Base-by-base conservation (phyloP, 1,139 yeast species). In the Eremothecium coryli region DNA sequence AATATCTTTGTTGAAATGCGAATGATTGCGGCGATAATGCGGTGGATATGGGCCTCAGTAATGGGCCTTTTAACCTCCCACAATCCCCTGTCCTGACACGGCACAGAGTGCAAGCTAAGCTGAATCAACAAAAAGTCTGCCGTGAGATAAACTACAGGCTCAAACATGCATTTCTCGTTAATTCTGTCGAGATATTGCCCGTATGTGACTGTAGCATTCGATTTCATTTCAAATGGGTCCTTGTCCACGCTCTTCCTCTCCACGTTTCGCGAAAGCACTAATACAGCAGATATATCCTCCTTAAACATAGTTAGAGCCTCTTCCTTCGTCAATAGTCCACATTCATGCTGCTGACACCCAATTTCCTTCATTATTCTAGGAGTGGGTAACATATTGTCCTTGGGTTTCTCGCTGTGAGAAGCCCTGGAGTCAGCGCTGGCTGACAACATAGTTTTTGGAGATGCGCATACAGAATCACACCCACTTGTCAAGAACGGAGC, bases 1-100 rank as follows among this genome's bases (percentile, higher is more conserved):
- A 70, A 46, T 3, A 64, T 54, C 46, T 73, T 73, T 24, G 72
- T 62, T 4, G 76, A 68, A 1, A 73, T 50, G 11, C 78, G 54
- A 10, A 72, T 50, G 2, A 70, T 60, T 0, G 76, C 71, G 22
- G 71, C 60, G 10, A 70, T 54, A 13, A 73, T 42, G 16, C 79
- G 56, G 49, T 72, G 75, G 2, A 63, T 65, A 33, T 71, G 67
- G 7, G 21, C 18, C 56, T 48, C 4, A 52, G 45, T 56, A 59
- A 8, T 62, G 53, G 45, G 58, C 65, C 37, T 48, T 49, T 4
- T 57, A 57, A 6, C 26, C 7, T 23, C 7, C 30, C 30, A 27
- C 68, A 56, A 0, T 49, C 3, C 70, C 62, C n/a, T 62, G 50
- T 3, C 61, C 60, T 40, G 70, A 65, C 43, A 65, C 65, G 28